Percentiles rank a stretch among this genome's conserved stretches.
Evolutionary conservation across 257 asterid genomes (phyloP).

Genomic region (Fraxinus pennsylvanica): DNA sequence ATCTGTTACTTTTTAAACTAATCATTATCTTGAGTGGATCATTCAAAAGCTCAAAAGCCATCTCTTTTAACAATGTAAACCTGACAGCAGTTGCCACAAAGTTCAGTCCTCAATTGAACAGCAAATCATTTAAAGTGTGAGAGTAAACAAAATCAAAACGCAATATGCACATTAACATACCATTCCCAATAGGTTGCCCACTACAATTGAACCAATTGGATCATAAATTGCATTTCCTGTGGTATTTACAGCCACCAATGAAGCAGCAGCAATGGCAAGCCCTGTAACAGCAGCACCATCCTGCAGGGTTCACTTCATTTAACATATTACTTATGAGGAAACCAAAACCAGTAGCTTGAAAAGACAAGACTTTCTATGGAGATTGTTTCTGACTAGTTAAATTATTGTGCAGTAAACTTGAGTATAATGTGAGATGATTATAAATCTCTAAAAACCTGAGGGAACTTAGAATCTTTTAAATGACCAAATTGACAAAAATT

Average conservation of each 20-base stretch:
- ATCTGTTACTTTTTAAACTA: not conserved
- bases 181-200: constrained; percentile 96
- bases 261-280: constrained; percentile 90
- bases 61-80: not conserved
- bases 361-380: constrained; percentile 13
- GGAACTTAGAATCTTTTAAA: not conserved
- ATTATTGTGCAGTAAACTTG: not conserved
- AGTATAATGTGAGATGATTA: constrained; percentile 12
- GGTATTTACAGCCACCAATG: constrained; percentile 82
- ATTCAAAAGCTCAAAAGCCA: not conserved
- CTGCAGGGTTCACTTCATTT: constrained; percentile 43
- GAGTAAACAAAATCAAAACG: not conserved
- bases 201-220: constrained; percentile 92
- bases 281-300: constrained; percentile 99
- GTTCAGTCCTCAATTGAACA: not conserved
- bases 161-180: constrained; percentile 35
- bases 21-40: not conserved
- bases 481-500: not conserved
- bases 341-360: constrained; percentile 19
- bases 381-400: constrained; percentile 12
- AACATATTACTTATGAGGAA: constrained; percentile 17
- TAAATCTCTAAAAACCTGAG: constrained; percentile 1
- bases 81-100: constrained; percentile 1
- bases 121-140: constrained; percentile 5
- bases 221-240: constrained; percentile 98